Conservation (phyloP, 1,284 basidiomycete genomes). For the Caloboletus firmus region DNA sequence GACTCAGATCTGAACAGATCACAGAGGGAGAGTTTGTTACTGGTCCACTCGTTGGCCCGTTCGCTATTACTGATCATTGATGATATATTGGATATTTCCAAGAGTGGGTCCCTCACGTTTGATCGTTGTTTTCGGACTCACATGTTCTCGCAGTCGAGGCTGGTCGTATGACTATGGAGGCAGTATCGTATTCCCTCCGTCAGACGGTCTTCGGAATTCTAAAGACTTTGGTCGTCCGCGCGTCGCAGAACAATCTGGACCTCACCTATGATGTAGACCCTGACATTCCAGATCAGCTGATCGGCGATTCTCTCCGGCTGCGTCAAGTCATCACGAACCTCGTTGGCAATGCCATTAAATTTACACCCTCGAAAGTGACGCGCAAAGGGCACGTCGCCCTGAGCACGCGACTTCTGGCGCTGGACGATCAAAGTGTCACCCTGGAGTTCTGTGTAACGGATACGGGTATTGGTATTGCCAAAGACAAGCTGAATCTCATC, state of each 20-base stretch:
- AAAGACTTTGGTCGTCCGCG: conserved; percentile 97
- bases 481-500: conserved; percentile 97
- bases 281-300: conserved; percentile 94
- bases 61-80: conserved; percentile 97
- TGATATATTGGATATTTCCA: conserved; percentile 97
- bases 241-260: conserved; percentile 96
- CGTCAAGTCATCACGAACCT: conserved; percentile 95
- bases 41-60: conserved; percentile 93
- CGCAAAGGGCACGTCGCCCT: conserved; percentile 91
- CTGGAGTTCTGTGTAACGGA: conserved; percentile 98
- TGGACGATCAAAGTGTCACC: conserved; percentile 79
- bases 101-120: conserved; percentile 63
- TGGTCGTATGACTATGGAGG: conserved; percentile 99
- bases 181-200: conserved; percentile 96
- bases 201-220: conserved; percentile 97
- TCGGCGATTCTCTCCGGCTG: conserved; percentile 93
- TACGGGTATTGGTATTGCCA: conserved; percentile 98
- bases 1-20: conserved; percentile 89
- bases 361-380: conserved; percentile 78
- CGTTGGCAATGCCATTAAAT: conserved; percentile 95
- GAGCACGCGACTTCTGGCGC: conserved; percentile 75
- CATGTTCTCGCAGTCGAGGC: conserved; percentile 78
- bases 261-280: conserved; percentile 96
- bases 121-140: conserved; percentile 4
- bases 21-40: conserved; percentile 92